phyloP scores from a whole-genome alignment of 2,329 filamentous ascomycete genomes.

The Phyllosticta citribraziliensis region DNA sequence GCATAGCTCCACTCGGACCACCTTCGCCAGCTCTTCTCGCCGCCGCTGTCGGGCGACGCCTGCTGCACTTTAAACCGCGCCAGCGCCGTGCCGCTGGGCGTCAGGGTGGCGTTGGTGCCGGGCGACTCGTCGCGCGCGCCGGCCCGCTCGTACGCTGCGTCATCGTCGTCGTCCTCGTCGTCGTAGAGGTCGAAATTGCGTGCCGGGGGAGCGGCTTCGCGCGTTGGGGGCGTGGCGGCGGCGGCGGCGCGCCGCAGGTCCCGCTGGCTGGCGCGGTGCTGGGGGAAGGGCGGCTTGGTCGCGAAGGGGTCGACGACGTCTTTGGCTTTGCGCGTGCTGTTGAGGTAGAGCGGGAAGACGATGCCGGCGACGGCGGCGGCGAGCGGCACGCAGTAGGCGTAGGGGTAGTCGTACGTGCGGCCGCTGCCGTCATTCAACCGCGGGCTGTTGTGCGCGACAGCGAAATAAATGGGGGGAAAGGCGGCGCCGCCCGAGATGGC shows the following conservation, averaged over 20 bases:
- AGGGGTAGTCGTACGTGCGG: conserved; percentile 27
- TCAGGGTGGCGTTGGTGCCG: not conserved
- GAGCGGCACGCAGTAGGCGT: conserved; percentile 44
- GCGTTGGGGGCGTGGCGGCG: not conserved
- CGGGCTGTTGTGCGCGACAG: conserved; percentile 25
- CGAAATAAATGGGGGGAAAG: conserved; percentile 46
- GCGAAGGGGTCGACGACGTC: not conserved
- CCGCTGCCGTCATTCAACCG: too few relatives aligned
- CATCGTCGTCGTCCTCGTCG: not conserved
- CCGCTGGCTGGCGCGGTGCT: not conserved
- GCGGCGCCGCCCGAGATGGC: conserved; percentile 45
- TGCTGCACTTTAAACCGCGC: not conserved
- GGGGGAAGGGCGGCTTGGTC: not conserved
- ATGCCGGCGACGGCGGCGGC: conserved; percentile 42
- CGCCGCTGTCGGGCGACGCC: not conserved
- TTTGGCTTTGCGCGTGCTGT: conserved; percentile 35
- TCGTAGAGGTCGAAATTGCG: not conserved
- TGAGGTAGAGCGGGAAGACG: conserved; percentile 47
- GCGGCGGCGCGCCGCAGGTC: not conserved
- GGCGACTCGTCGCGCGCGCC: not conserved
- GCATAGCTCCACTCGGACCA: too few relatives aligned
- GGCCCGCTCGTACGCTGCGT: not conserved
- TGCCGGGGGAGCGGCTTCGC: too few relatives aligned
- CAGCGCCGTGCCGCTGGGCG: not conserved
- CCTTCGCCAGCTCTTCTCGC: not conserved